Evolutionary conservation across 306 rosid genomes (phyloP), one percentile per base, ranked within the genome.

Genomic region (Medicago lupulina): DNA sequence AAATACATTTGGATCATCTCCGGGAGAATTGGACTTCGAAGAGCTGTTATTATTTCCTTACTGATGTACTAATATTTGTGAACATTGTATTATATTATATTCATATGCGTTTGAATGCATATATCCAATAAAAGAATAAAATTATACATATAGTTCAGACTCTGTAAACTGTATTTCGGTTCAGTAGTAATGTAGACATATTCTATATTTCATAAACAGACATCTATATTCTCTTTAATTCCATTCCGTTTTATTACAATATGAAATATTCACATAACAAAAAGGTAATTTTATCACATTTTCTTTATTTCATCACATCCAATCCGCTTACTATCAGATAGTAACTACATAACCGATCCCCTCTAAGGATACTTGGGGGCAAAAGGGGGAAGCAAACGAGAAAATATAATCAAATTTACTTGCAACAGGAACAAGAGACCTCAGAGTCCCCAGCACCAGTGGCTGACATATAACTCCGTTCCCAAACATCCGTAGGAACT

Each of bases 401-500:
- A 57, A 34, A 75, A 70, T 21, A 36, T 13, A 21, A n/a, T 54
- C 21, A 21, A 54, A 61, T 84, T 84, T 40, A 88, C 53, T 79
- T 81, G 82, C 88, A 86, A 85, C 94, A 90, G 72, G 90, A 81
- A 79, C 90, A 88, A 16, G 88, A 75, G 12, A 43, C 51, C 18
- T 90, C 90, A 40, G 66, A 63, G 67, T 55, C 54, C 11, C 55
- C 76, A 34, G 80, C 82, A 7, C 54, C 83, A 50, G 85, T 62
- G 72, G 98, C 91, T 51, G 61, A 67, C 82, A 77, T 84, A 43
- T 86, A 78, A 82, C 97, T 92, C 34, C 79, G 74, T 47, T 92
- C 96, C 96, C 98, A 92, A 40, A 80, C 78, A 64, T 92, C 89
- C 16, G 60, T 61, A 11, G 91, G 82, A 11, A 85, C 77, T 16